phyloP scores from a whole-genome alignment of 2,329 filamentous ascomycete species.

The Curvularia eragrostidis region DNA sequence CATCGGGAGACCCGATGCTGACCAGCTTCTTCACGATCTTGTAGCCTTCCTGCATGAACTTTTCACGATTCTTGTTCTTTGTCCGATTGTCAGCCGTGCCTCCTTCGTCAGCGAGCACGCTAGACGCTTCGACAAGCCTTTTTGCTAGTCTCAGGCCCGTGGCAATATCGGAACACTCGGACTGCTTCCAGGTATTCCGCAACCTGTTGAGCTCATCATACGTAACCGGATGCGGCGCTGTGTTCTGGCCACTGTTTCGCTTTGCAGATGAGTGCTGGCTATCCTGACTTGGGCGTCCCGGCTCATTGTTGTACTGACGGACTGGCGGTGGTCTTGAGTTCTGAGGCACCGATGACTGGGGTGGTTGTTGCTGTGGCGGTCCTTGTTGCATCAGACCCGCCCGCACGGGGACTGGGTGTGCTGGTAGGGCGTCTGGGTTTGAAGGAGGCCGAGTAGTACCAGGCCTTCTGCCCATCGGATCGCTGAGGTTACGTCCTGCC shows the following conservation, averaged over 20 bases:
- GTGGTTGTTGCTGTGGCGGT: conserved; percentile 24
- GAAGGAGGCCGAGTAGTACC: conserved; percentile 50
- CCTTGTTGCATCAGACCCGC: conserved; percentile 56
- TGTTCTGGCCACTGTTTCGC: conserved; percentile 33
- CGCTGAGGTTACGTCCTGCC: conserved; percentile 35
- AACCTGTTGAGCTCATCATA: conserved; percentile 78
- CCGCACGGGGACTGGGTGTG: conserved; percentile 63
- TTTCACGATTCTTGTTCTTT: conserved; percentile 72
- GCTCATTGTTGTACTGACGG: conserved; percentile 58
- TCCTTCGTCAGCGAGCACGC: conserved; percentile 77
- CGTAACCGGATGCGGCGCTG: conserved; percentile 67
- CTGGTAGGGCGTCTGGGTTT: conserved; percentile 63
- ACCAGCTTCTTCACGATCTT: conserved; percentile 92
- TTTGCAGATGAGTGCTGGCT: conserved; percentile 28
- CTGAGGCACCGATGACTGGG: conserved; percentile 36
- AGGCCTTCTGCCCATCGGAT: conserved; percentile 44
- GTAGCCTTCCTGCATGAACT: conserved; percentile 82
- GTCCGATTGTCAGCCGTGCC: conserved; percentile 72
- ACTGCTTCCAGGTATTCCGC: conserved; percentile 68
- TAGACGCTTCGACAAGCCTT: conserved; percentile 83
- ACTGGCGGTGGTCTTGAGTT: conserved; percentile 58
- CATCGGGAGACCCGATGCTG: conserved; percentile 74
- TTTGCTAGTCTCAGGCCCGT: conserved; percentile 78
- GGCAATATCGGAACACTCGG: conserved; percentile 74
- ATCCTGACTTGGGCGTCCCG: conserved; percentile 48